A percentile compares a stretch with the other conserved stretches of the same genome.
Evolutionary conservation across 108 stramenopile species (phyloP).

Genomic region (Cyclostephanos invisitatus): DNA sequence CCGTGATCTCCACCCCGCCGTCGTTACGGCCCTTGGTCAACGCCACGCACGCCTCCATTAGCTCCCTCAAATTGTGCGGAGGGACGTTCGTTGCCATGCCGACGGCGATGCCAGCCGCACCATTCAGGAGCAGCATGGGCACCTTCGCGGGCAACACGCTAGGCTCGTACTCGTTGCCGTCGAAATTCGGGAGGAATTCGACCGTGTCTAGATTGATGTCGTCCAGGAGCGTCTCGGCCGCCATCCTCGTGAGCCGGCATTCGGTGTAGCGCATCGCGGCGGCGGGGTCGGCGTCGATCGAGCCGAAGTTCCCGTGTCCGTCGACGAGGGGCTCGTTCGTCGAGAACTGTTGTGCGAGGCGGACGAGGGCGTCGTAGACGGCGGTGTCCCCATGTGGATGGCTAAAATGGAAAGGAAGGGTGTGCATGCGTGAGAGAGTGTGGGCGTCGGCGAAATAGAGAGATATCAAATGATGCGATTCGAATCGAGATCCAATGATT

Average conservation of each 20-base stretch:
- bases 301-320: conserved; percentile 97
- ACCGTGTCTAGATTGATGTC: conserved; percentile 85
- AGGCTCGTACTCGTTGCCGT: conserved; percentile 94
- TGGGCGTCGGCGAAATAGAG: not conserved
- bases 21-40: conserved; percentile 55
- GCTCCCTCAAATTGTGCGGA: conserved; percentile 94
- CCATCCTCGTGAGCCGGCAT: conserved; percentile 78
- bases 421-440: not conserved
- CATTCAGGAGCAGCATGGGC: conserved; percentile 93
- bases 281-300: conserved; percentile 94
- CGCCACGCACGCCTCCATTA: conserved; percentile 81
- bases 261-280: conserved; percentile 99
- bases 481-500: not conserved
- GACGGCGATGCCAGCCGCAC: conserved; percentile 91
- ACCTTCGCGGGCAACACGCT: conserved; percentile 88
- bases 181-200: conserved; percentile 91
- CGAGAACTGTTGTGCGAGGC: conserved; percentile 93
- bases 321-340: conserved; percentile 86
- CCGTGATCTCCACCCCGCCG: conserved; percentile 59
- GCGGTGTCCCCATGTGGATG: conserved; percentile 93
- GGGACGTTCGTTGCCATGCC: conserved; percentile 99
- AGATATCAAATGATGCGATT: not conserved
- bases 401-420: conserved; percentile 8
- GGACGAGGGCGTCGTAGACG: conserved; percentile 95
- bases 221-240: conserved; percentile 78